Base-by-base conservation (phyloP, 2,329 filamentous ascomycete genomes). In the Dactylellina drechsleri region DNA sequence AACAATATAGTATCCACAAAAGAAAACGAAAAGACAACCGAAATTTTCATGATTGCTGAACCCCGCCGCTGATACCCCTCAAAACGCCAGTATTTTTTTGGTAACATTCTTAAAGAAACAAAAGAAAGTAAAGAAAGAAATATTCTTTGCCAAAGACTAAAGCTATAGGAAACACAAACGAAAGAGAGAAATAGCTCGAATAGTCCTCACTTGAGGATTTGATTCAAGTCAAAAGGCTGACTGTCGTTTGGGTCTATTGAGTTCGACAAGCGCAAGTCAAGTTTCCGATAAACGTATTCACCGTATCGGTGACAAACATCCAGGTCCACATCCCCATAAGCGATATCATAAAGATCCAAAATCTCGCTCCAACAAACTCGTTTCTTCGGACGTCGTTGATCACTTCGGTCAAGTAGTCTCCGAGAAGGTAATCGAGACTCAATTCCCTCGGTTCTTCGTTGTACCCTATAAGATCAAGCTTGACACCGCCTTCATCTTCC, bases 271-370 rank as follows among this genome's bases (percentile, higher is more conserved):
- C 64, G 49, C 71, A 75, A 2, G 59, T 18, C 45, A 75, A 23
- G 50, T 75, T 75, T 8, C 43, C 58, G 41, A 75, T 56, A 31
- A 68, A 75, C 4, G 52, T 64, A 18, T 64, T 75, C 40, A 65
- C 71, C 52, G 43, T 45, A 68, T 75, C 64, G 2, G 71, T 75
- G 4, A 76, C 54, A 43, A 71, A 76, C 66, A 76, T 71, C 65
- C 65, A 76, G 5, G 62, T 70, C 72, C 72, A 76, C 72, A 76
- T 76, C 12, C 62, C 60, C 66, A 71, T 71, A 13, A 76, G 60
- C 7, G 60, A 41, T 28, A 76, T 71, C 54, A 76, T 26, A 47
- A 76, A 71, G 49, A 70, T 71, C 72, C 72, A 76, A 15, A 76
- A 70, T 52, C 66, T 58, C 12, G 65, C 61, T 12, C 72, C 72